These are phyloP conservation scores for Trebouxia sp. DNA, from an alignment of 139 green algal species.

Conservation along the genomic window DNA sequence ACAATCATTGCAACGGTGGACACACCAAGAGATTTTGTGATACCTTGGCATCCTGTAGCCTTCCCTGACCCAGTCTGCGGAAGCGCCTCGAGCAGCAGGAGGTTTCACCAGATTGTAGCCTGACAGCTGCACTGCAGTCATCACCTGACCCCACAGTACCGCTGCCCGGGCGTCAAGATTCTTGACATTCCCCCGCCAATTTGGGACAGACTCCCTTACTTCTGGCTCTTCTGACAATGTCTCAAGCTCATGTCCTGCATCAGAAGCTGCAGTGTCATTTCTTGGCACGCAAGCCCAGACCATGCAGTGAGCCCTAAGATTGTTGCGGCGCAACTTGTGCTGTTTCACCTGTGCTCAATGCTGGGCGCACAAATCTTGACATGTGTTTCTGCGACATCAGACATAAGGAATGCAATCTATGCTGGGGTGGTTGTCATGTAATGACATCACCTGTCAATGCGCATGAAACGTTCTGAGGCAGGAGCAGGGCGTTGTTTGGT, in stretches of 20 bases:
- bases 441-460: neutral
- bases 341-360: no score
- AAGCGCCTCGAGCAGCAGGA: neutral
- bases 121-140: constrained; percentile 17
- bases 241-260: no score
- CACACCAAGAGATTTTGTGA: neutral
- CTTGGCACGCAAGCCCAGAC: no score
- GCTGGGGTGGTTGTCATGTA: neutral
- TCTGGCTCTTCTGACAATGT: no score
- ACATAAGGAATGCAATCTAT: no score
- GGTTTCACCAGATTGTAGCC: constrained; percentile 6
- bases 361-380: no score
- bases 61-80: constrained; percentile 43
- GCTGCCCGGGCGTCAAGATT: constrained; percentile 15
- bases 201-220: neutral
- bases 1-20: no score
- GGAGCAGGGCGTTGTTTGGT: neutral
- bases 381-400: no score
- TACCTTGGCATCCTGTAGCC: constrained; percentile 26
- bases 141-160: neutral
- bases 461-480: neutral
- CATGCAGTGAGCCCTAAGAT: no score
- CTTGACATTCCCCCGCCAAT: neutral
- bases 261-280: no score
- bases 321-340: no score